Percentiles rank a stretch among this genome's conserved stretches.
Conservation (phyloP, 441 rosid genomes). For the Lepidium campestre region DNA sequence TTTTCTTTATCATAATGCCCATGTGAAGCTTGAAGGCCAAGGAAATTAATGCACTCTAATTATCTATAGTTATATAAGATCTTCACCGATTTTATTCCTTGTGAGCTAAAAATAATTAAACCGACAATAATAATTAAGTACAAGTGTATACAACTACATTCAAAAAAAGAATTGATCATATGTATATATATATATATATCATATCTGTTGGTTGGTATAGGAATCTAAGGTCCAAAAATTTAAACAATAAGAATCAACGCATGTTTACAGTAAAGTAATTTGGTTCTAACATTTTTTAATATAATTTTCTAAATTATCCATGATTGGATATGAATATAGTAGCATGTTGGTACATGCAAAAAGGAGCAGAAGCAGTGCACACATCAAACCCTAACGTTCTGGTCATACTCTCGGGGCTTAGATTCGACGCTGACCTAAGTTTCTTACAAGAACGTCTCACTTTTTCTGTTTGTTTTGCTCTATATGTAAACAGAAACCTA, state of each 20-base stretch:
- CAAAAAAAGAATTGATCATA: not conserved
- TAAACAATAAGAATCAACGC: constrained; percentile 10
- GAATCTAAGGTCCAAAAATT: constrained; percentile 15
- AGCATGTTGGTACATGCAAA: constrained; percentile 66
- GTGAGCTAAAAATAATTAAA: constrained; percentile 4
- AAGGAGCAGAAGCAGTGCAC: constrained; percentile 77
- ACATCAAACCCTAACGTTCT: constrained; percentile 62
- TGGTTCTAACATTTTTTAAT: too few species aligned
- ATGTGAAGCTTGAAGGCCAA: constrained; percentile 20
- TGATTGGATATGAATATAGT: not conserved
- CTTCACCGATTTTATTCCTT: constrained; percentile 18
- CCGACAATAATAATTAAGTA: not conserved
- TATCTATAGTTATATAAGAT: not conserved
- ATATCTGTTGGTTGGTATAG: not conserved
- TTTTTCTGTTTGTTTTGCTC: too few species aligned
- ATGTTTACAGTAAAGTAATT: not conserved
- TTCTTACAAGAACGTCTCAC: constrained; percentile 38
- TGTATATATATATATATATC: not conserved
- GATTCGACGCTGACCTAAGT: constrained; percentile 40
- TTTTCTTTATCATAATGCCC: not conserved
- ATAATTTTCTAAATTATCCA: not conserved
- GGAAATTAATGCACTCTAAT: constrained; percentile 12
- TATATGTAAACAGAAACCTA: too few species aligned
- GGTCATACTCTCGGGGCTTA: constrained; percentile 62
- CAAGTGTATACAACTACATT: not conserved